A percentile compares a stretch with the other conserved stretches of the same genome.
These are phyloP conservation scores for Claviceps humidiphila DNA, from an alignment of 2,329 filamentous ascomycete species.

Conservation along the genomic window DNA sequence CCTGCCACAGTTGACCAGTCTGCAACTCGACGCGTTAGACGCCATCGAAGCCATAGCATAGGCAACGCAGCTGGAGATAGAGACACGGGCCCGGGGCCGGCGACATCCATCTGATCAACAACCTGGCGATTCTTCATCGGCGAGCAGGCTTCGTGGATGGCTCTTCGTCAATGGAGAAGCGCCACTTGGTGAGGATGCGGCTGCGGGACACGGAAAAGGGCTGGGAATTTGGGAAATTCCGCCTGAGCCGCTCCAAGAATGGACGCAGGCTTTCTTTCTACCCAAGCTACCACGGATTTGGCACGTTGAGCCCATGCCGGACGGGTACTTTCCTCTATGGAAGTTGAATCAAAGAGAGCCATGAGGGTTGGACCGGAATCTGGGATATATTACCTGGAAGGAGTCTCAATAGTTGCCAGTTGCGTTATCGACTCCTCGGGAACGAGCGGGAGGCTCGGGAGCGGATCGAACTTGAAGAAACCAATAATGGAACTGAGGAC, in stretches of 20 bases:
- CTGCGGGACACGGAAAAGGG: conserved; percentile 38
- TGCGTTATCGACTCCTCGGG: no score
- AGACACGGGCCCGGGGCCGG: conserved; percentile 32
- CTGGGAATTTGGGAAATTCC: conserved; percentile 32
- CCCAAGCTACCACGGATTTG: conserved; percentile 31
- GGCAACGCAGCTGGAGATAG: conserved; percentile 42
- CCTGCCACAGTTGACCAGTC: conserved; percentile 34
- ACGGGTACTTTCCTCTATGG: conserved; percentile 42
- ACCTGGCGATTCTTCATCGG: conserved; percentile 45
- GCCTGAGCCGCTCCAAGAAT: conserved; percentile 32
- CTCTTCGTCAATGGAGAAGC: conserved; percentile 27
- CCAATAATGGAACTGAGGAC: no score
- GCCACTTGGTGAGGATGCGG: conserved; percentile 47
- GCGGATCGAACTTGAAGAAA: no score
- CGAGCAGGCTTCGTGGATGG: conserved; percentile 45
- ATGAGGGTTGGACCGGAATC: neutral
- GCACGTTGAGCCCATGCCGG: conserved; percentile 49
- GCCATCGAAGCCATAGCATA: conserved; percentile 40
- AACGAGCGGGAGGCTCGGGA: no score
- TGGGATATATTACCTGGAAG: neutral
- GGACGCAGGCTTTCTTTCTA: conserved; percentile 37
- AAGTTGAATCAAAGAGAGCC: conserved; percentile 36
- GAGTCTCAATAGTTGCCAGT: neutral
- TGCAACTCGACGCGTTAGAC: conserved; percentile 44
- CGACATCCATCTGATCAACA: conserved; percentile 54